Base-by-base conservation (phyloP, 495 filamentous ascomycete species). In the Astrothelium subdiscretum region DNA sequence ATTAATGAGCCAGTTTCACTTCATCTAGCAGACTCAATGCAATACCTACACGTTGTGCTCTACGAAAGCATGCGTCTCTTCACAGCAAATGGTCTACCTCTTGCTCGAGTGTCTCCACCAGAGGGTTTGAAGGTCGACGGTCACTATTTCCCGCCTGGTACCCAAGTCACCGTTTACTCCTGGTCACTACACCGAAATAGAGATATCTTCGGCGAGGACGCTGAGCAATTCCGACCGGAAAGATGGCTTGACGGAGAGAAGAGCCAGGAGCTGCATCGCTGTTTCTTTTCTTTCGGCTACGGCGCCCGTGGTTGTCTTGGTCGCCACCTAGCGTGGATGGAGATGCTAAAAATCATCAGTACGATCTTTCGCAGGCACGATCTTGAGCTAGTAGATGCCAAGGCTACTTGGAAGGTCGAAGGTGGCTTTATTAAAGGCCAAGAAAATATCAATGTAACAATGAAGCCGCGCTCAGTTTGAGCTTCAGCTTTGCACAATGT, bases 21-120 rank as follows among this genome's bases (percentile, higher is more conserved):
- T 63, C 77, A 79, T 59, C 76, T 81, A 43, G 77, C 74, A 22
- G 77, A 81, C 38, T 73, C 77, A 1, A 74, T 81, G 70, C 74
- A 73, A 0, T 80, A 79, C 61, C 70, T 80, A 18, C 73, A 79
- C 59, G 78, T 79, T 31, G 70, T 76, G 13, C 75, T 82, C 31
- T 77, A 79, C 48, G 79, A 80, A 71, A 71, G 73, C 0, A 59
- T 79, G 4, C 70, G 77, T 0, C 62, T 78, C 62, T 74, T 76
- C 60, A 73, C 71, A 18, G 73, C 72, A 12, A 73, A 69, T 0
- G 78, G 78, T 0, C 51, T 78, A 20, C 70, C 72, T 2, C 59
- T 80, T 32, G 70, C 67, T 69, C 65, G 78, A 40, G 72, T 71
- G 0, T 75, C 80, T 15, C 78, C 78, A 0, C 65, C 64, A 15